Evolutionary conservation across 768 basidiomycete species (phyloP), one percentile per base, ranked within the genome.

Genomic region (Amanita phalloides): DNA sequence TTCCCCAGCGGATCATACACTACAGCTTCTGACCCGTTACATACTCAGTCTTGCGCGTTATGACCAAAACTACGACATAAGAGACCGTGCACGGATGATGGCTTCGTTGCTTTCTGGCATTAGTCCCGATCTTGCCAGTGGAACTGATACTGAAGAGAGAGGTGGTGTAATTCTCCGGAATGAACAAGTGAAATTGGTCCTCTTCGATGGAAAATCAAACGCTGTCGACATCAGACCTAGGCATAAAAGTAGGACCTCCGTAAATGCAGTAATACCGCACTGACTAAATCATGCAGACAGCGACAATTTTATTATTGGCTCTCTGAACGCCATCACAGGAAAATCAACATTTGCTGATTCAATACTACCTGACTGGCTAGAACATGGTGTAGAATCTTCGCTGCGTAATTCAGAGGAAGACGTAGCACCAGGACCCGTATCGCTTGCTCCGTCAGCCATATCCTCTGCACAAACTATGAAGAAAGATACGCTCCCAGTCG

Each of bases 11-110:
- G 70, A 81, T 58, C 60, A 61, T 49, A 70, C 69, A 17, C 55
- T 90, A 0, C 64, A 62, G 2, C 73, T 82, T 6, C 70, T 93
- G 41, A 73, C 72, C 53, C 75, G 73, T 44, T 89, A 98, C 61
- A 78, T 92, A 17, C 79, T 96, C 53, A 77, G 79, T 2, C 76
- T 96, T 17, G 94, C 92, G 2, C 76, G 86, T 51, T 98, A 94
- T 66, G 96, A 99, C 66, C 59, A 69, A 17, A 81, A 86, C 60
- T 95, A 90, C 65, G 91, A 96, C 60, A 85, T 98, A 32, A 77
- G 96, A 30, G 96, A 98, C 63, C 83, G 94, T 23, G 84, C 82
- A 4, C 78, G 95, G 47, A 84, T 92, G 77, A 64, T 96, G 25
- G 68, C 72, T 14, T 77, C 84, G 4, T 74, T 98, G 11, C 72